These are phyloP conservation scores for Fragaria ananassa DNA, from an alignment of 306 rosid species.

Conservation along the genomic window DNA sequence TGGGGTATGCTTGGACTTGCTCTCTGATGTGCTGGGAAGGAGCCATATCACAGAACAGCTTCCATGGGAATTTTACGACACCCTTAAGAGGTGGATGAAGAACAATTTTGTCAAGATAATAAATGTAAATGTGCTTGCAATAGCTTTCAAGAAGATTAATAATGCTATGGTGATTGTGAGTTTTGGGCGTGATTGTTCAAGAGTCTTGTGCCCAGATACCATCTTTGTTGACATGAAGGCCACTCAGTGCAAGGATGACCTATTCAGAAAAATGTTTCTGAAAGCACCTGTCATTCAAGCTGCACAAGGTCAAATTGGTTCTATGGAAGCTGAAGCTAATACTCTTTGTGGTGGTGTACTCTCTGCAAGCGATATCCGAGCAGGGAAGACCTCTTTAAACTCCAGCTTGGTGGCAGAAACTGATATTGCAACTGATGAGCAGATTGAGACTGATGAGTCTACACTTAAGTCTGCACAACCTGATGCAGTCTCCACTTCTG, in stretches of 20 bases:
- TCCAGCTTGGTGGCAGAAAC: too few relatives aligned
- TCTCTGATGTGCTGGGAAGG: slow-evolving; percentile 27
- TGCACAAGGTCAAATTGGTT: slow-evolving; percentile 10
- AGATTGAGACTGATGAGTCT: too few relatives aligned
- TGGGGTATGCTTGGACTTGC: slow-evolving; percentile 24
- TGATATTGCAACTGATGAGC: too few relatives aligned
- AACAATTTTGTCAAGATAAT: not conserved
- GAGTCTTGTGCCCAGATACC: slow-evolving; percentile 32
- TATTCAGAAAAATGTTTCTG: slow-evolving; percentile 27
- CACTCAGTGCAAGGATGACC: slow-evolving; percentile 16
- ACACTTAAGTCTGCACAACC: too few relatives aligned
- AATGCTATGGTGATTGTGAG: slow-evolving; percentile 50
- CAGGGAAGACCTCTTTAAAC: not conserved
- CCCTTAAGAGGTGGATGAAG: slow-evolving; percentile 21
- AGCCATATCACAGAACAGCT: slow-evolving; percentile 19
- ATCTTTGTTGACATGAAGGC: slow-evolving; percentile 35
- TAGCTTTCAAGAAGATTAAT: slow-evolving; percentile 37
- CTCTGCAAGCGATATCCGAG: not conserved
- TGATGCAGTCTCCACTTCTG: too few relatives aligned
- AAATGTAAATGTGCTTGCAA: slow-evolving; percentile 33
- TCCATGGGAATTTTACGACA: slow-evolving; percentile 29
- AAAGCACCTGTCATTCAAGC: slow-evolving; percentile 3
- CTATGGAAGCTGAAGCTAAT: not conserved
- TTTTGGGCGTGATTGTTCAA: slow-evolving; percentile 9
- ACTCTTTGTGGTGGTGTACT: not conserved